Evolutionary conservation across 176 grass and related monocot species (phyloP), one percentile per base, ranked within the genome.

Genomic region (Neostapfia colusana): DNA sequence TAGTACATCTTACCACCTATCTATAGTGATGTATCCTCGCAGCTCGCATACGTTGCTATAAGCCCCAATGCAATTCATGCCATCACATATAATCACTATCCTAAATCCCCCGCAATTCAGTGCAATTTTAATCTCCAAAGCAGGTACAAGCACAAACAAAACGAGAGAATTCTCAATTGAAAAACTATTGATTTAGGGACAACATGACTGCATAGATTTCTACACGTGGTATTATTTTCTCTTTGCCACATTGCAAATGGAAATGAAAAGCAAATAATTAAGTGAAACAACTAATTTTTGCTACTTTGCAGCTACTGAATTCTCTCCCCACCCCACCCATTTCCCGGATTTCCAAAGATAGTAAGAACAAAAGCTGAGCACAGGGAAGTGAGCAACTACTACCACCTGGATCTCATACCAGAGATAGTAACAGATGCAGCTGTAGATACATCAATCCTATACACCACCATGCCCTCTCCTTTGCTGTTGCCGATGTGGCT

Each of bases 341-440:
- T 77, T 87, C 66, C 74, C 71, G 31, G 79, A 85, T 85, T 82
- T 80, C 48, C 67, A 81, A 3, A 73, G 50, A 75, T 44, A 50
- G 67, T 85, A 49, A 64, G 18, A 84, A 67, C 1, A 63, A 85
- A 89, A 89, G 60, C 34, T 72, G 66, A 81, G 54, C 31, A 58
- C 26, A 80, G 45, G n/a, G 73, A 76, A 82, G 65, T 7, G 17
- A 86, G 78, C 48, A 85, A 84, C 20, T 58, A 51, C 40, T 28
- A 91, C 41, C 35, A 77, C 72, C 80, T 77, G 67, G 39, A 88
- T 88, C 79, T 94, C 95, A 90, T 92, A 90, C 82, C 87, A 92
- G 77, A 65, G 69, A 79, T 39, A 86, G 63, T 66, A 83, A 81
- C 48, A 86, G 78, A 81, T 81, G 84, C 35, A 86, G 72, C n/a